Conservation (phyloP, 2,329 filamentous ascomycete species). For the Trichoderma arundinaceum region DNA sequence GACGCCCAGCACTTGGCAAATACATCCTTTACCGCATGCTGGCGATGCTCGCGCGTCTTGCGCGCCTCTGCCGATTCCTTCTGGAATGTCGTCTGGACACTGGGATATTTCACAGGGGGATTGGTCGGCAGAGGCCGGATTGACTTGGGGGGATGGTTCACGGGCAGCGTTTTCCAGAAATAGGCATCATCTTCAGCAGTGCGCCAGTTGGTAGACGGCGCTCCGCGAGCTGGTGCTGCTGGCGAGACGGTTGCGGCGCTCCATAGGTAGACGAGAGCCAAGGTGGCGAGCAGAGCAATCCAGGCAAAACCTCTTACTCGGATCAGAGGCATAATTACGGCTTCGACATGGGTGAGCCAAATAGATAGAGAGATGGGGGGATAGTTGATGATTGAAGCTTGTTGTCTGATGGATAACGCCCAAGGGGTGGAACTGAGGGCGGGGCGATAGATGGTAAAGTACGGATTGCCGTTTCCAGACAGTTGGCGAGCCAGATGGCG, state of each 20-base stretch:
- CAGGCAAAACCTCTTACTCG: conserved; percentile 21
- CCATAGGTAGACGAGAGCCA: conserved; percentile 28
- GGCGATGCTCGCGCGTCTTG: conserved; percentile 36
- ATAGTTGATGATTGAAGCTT: neutral
- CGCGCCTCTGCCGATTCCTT: conserved; percentile 34
- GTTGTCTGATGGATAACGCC: no score
- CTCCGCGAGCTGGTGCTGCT: neutral
- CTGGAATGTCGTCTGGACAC: conserved; percentile 43
- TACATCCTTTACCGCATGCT: conserved; percentile 49
- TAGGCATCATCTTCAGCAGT: conserved; percentile 38
- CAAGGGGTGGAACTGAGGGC: no score
- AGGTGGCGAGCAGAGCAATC: conserved; percentile 24
- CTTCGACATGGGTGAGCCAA: neutral
- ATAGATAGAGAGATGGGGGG: neutral
- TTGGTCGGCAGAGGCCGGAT: conserved; percentile 43
- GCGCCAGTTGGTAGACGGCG: conserved; percentile 31
- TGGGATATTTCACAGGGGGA: conserved; percentile 41
- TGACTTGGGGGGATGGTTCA: conserved; percentile 40
- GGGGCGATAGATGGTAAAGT: no score
- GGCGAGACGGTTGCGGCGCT: neutral
- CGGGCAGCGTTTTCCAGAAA: conserved; percentile 40
- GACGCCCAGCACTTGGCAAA: conserved; percentile 55
- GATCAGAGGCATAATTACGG: conserved; percentile 1
- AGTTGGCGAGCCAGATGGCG: neutral
- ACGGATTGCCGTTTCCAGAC: no score